Evolutionary conservation across 2,329 filamentous ascomycete species (phyloP), one percentile per base, ranked within the genome.

Genomic region (Colletotrichum spinosum): DNA sequence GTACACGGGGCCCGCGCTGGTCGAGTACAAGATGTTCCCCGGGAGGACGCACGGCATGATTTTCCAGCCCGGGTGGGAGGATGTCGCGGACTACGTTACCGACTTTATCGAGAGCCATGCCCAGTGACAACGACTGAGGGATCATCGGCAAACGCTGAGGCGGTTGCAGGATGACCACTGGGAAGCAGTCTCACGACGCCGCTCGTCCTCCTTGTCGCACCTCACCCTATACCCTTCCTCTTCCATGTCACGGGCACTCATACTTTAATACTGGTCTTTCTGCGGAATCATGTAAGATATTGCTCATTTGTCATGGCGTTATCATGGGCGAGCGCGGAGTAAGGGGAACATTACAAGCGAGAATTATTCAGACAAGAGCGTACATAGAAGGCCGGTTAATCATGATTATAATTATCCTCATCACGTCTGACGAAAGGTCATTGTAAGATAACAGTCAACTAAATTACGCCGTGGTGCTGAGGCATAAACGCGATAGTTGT

Each of bases 21-120:
- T 71, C 12, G 65, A 71, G 13, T 60, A 60, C 15, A 70, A 71
- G 52, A 35, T 69, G 33, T 70, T 72, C 13, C 59, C 68, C 9
- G 69, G 69, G 1, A 44, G 60, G 8, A 67, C 67, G 9, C 70
- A 71, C 42, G 70, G 69, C 1, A 69, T 70, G 50, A 52, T 72
- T 6, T 70, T 70, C 13, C 70, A 71, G 46, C 38, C 49, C 0
- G 70, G 70, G 0, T 72, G 70, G 67, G 61, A 69, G 15, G 55
- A 66, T 4, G 57, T 69, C 11, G 65, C 60, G 1, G 58, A 56
- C 2, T 68, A 62, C 12, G 66, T 42, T 0, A 46, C 68, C 1
- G 53, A 54, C 2, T 69, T 68, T 5, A 49, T 62, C 1, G 44
- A 68, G 2, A 65, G 51, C 15, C 34, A 63, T 1, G 10, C 9